Conservation (phyloP, 2,329 filamentous ascomycete genomes). For the Ophiostoma tasmaniense region DNA sequence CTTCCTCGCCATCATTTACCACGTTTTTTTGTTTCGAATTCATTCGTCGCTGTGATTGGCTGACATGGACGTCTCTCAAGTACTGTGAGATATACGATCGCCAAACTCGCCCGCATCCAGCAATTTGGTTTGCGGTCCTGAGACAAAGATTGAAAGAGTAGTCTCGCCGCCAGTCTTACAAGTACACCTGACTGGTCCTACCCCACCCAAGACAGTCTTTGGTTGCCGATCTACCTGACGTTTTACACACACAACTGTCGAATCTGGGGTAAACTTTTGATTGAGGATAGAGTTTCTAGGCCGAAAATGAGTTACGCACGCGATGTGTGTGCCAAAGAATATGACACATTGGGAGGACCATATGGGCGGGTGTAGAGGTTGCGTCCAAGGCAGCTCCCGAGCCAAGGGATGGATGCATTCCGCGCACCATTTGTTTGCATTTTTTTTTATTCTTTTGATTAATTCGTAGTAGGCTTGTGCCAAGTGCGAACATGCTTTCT, state of each 20-base stretch:
- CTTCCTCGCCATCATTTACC: neutral
- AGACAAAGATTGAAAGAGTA: neutral
- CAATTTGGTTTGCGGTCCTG: neutral
- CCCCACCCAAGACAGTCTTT: neutral
- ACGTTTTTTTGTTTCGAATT: neutral
- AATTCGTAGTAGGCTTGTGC: too few relatives aligned
- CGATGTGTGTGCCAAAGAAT: neutral
- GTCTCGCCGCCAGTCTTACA: neutral
- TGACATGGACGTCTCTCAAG: neutral
- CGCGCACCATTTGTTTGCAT: neutral
- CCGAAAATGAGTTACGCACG: neutral
- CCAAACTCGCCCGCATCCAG: neutral
- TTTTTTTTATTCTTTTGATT: too few relatives aligned
- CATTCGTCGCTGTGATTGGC: neutral
- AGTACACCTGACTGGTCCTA: neutral
- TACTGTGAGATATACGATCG: neutral
- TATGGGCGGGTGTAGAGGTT: neutral
- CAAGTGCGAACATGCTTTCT: too few relatives aligned
- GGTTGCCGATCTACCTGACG: neutral
- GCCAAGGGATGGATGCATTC: neutral
- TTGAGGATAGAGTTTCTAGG: neutral
- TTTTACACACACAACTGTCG: neutral
- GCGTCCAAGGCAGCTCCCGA: neutral
- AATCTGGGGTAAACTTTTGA: neutral
- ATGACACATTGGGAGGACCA: neutral